These are phyloP conservation scores for Knufia fluminis DNA, from an alignment of 2,329 filamentous ascomycete species.

Conservation along the genomic window DNA sequence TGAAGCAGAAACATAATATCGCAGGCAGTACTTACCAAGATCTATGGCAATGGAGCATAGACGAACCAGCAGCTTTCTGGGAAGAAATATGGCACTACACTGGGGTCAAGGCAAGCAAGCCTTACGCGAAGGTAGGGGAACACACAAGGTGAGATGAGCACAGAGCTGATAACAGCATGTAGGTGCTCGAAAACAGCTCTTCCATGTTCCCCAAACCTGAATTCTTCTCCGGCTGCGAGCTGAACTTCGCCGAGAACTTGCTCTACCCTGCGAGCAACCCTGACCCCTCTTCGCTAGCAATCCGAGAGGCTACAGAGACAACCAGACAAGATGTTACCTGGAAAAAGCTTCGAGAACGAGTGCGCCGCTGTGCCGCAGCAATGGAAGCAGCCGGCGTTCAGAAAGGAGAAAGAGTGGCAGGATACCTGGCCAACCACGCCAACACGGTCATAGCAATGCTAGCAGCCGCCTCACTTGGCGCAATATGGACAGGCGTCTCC, in stretches of 20 bases:
- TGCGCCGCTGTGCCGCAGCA: constrained; percentile 62
- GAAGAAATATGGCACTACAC: constrained; percentile 75
- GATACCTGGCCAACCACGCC: constrained; percentile 80
- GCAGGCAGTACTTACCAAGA: constrained; percentile 57
- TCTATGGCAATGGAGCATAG: constrained; percentile 79
- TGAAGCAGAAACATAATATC: constrained; percentile 60
- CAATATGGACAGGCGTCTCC: constrained; percentile 86
- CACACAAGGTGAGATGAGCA: background rate
- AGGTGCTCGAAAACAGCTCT: constrained; percentile 60
- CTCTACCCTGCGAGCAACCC: constrained; percentile 60
- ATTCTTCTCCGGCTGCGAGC: constrained; percentile 68
- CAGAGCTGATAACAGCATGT: constrained; percentile 9
- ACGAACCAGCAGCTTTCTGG: constrained; percentile 71
- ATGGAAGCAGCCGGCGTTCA: constrained; percentile 58
- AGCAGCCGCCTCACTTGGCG: constrained; percentile 70
- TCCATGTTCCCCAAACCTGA: constrained; percentile 77
- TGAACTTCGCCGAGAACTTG: constrained; percentile 95
- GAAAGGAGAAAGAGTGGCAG: constrained; percentile 53
- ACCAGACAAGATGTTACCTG: constrained; percentile 60
- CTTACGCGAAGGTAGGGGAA: constrained; percentile 37
- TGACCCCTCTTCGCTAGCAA: constrained; percentile 53
- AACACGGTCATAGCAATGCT: constrained; percentile 85
- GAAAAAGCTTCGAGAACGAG: constrained; percentile 68
- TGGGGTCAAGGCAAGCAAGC: constrained; percentile 59
- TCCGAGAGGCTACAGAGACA: constrained; percentile 75